phyloP scores from a whole-genome alignment of 345 rosid species.

The Melaleuca quinquenervia region DNA sequence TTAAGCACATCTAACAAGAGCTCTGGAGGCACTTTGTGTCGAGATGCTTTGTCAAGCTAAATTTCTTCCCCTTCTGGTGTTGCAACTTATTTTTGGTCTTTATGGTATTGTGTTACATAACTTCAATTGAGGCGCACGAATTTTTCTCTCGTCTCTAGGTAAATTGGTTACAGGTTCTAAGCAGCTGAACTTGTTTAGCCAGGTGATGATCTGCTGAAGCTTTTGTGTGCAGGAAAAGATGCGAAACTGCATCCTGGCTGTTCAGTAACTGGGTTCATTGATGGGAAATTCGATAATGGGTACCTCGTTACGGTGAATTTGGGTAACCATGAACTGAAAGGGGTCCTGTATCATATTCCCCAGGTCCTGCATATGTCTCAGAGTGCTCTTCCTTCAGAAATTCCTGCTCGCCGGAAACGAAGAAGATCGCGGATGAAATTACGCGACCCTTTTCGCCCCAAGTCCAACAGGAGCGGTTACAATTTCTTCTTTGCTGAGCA shows the following conservation, averaged over 20 bases:
- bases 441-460: constrained; percentile 51
- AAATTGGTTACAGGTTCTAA: neutral
- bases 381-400: constrained; percentile 14
- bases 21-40: neutral
- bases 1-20: neutral
- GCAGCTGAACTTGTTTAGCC: neutral
- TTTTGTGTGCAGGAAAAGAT: constrained; percentile 22
- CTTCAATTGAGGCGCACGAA: neutral
- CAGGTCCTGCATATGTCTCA: constrained; percentile 11
- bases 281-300: constrained; percentile 75
- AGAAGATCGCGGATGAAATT: constrained; percentile 37
- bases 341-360: constrained; percentile 53
- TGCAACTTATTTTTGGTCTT: neutral
- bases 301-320: constrained; percentile 49
- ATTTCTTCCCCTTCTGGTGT: neutral
- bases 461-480: constrained; percentile 70
- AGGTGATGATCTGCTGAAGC: neutral
- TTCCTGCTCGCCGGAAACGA: constrained; percentile 25
- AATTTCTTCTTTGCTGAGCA: constrained; percentile 68
- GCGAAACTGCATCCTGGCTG: constrained; percentile 34
- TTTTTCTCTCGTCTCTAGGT: neutral
- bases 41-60: neutral
- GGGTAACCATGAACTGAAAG: constrained; percentile 47
- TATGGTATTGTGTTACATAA: neutral
- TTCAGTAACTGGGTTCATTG: constrained; percentile 56